phyloP scores from a whole-genome alignment of 163 green algal genomes.

The Trebouxiophyceae sp. region DNA sequence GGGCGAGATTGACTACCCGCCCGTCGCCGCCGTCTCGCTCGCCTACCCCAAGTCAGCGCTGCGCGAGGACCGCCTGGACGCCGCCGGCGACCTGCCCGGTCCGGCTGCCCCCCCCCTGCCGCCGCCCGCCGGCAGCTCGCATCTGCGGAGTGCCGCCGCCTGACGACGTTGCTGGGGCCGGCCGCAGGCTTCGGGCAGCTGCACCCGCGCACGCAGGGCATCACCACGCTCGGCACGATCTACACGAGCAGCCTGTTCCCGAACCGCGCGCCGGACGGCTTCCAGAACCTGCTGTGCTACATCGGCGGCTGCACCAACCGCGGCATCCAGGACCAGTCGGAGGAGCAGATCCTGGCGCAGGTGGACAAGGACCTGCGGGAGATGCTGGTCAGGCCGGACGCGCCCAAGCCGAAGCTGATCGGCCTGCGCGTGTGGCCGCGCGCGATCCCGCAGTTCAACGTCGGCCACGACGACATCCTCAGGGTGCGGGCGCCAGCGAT shows the following conservation, averaged over 20 bases:
- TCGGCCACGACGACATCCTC: constrained; percentile 85
- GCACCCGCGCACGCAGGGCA: constrained; percentile 86
- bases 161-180: no score
- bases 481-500: constrained; percentile 22
- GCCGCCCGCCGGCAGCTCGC: neutral
- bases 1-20: constrained; percentile 89
- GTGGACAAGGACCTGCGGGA: constrained; percentile 90
- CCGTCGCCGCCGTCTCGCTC: constrained; percentile 87
- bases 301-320: constrained; percentile 91
- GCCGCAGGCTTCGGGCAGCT: constrained; percentile 96
- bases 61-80: constrained; percentile 66
- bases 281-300: constrained; percentile 92
- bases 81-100: constrained; percentile 61
- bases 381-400: constrained; percentile 89
- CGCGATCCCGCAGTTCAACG: constrained; percentile 97
- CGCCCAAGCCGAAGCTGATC: constrained; percentile 63
- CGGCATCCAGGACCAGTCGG: constrained; percentile 69
- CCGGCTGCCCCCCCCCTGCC: neutral
- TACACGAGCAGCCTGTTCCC: constrained; percentile 95
- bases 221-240: constrained; percentile 95
- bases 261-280: constrained; percentile 38
- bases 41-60: constrained; percentile 80
- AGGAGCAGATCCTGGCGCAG: constrained; percentile 73
- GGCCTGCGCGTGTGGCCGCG: constrained; percentile 84
- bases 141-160: neutral